phyloP scores from a whole-genome alignment of 1,284 basidiomycete species.

The Gomphus sp. region DNA sequence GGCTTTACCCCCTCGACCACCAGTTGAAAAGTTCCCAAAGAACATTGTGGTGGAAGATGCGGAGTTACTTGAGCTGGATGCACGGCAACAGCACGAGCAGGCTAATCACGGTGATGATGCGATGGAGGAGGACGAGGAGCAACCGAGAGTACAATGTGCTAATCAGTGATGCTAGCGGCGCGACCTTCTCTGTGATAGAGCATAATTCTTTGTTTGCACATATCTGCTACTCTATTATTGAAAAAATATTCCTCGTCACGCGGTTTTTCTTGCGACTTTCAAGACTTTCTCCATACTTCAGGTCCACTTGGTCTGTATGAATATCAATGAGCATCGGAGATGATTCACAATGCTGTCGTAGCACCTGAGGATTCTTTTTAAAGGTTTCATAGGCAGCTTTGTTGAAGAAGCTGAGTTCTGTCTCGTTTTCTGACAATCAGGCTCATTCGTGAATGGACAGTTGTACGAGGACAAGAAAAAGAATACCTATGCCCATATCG shows the following conservation, averaged over 20 bases:
- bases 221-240: background rate
- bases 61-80: slow-evolving; percentile 74
- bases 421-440: slow-evolving; percentile 72
- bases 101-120: slow-evolving; percentile 45
- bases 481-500: slow-evolving; percentile 67
- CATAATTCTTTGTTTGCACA: background rate
- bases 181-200: background rate
- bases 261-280: background rate
- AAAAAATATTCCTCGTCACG: background rate
- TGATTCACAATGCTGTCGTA: background rate
- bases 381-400: slow-evolving; percentile 68
- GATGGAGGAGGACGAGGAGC: slow-evolving; percentile 84
- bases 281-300: background rate
- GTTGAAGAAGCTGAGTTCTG: slow-evolving; percentile 88
- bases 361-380: slow-evolving; percentile 73
- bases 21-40: slow-evolving; percentile 63
- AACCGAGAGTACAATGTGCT: slow-evolving; percentile 77
- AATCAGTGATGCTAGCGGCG: slow-evolving; percentile 51
- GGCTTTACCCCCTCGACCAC: slow-evolving; percentile 76
- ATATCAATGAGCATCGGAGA: too few species aligned
- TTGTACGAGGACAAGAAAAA: background rate
- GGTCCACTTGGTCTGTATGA: background rate
- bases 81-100: slow-evolving; percentile 54
- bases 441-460: background rate
- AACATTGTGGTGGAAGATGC: slow-evolving; percentile 79